phyloP scores from a whole-genome alignment of 768 basidiomycete genomes.

The Psilocybe sp. region DNA sequence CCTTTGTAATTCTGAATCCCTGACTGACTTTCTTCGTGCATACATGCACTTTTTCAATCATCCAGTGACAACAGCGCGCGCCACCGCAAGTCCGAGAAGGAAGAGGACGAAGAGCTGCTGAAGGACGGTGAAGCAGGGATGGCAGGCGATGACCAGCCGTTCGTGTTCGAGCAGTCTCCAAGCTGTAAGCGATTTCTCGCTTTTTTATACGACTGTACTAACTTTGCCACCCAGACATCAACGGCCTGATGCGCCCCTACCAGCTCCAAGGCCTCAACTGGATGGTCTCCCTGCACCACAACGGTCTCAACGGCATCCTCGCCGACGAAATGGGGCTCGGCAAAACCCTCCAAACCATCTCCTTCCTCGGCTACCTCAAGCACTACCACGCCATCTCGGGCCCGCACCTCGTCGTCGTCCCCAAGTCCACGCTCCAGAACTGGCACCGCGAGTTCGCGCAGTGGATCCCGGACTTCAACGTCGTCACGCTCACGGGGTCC shows the following conservation, averaged over 20 bases:
- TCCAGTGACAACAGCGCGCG: slow-evolving; percentile 72
- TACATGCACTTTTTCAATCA: neutral
- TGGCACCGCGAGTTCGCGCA: slow-evolving; percentile 91
- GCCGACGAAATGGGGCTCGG: slow-evolving; percentile 99
- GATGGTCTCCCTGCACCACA: slow-evolving; percentile 96
- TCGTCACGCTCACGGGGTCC: slow-evolving; percentile 77
- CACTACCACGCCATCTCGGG: slow-evolving; percentile 74
- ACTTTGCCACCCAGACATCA: slow-evolving; percentile 56
- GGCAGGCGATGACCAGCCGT: slow-evolving; percentile 85
- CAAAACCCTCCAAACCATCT: slow-evolving; percentile 97
- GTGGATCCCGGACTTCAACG: slow-evolving; percentile 89
- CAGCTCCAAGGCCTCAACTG: slow-evolving; percentile 80
- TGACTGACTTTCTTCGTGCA: neutral
- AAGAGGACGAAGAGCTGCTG: slow-evolving; percentile 94
- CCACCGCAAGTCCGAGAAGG: slow-evolving; percentile 95
- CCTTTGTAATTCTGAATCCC: no score
- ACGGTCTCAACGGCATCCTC: slow-evolving; percentile 94
- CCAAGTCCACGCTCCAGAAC: slow-evolving; percentile 98
- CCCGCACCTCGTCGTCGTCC: slow-evolving; percentile 94
- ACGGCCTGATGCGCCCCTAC: slow-evolving; percentile 89
- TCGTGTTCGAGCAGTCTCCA: slow-evolving; percentile 92
- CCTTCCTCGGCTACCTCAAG: slow-evolving; percentile 93
- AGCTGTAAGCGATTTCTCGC: slow-evolving; percentile 55
- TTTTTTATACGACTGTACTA: neutral
- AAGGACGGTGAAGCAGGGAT: slow-evolving; percentile 80